A percentile compares a stretch with the other conserved stretches of the same genome.
These are phyloP conservation scores for Ophiocordyceps unilateralis DNA, from an alignment of 2,329 filamentous ascomycete species.

Conservation along the genomic window DNA sequence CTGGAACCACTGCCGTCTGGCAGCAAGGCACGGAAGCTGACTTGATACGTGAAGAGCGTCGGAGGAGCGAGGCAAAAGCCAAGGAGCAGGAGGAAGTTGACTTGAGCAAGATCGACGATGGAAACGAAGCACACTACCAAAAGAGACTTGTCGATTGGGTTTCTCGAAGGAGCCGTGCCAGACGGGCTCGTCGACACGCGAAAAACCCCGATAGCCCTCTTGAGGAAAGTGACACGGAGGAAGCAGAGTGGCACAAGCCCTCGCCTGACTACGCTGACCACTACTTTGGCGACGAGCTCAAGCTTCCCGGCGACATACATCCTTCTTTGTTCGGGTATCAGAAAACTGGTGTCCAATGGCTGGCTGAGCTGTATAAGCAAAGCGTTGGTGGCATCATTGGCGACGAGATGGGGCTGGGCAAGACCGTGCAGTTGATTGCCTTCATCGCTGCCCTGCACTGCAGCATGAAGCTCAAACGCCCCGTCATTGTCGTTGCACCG, in stretches of 20 bases:
- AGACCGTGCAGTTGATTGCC: constrained; percentile 58
- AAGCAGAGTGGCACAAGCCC: constrained; percentile 64
- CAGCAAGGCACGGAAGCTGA: constrained; percentile 22
- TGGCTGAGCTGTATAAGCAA: constrained; percentile 81
- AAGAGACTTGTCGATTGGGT: constrained; percentile 62
- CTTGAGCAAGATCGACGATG: constrained; percentile 59
- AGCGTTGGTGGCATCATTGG: constrained; percentile 87
- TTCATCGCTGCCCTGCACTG: constrained; percentile 87
- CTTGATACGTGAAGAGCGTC: constrained; percentile 17
- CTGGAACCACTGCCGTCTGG: constrained; percentile 16
- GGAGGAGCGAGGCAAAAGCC: constrained; percentile 25
- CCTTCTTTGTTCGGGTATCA: constrained; percentile 92
- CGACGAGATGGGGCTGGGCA: constrained; percentile 97
- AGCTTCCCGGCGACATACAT: constrained; percentile 80
- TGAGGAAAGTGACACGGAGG: constrained; percentile 25
- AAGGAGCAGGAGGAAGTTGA: constrained; percentile 25
- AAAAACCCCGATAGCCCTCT: constrained; percentile 14
- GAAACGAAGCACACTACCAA: constrained; percentile 69
- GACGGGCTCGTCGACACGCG: constrained; percentile 21
- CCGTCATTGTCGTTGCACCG: constrained; percentile 81
- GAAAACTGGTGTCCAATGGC: constrained; percentile 91
- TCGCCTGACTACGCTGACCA: constrained; percentile 71
- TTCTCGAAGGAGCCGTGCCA: constrained; percentile 24
- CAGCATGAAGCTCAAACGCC: constrained; percentile 67
- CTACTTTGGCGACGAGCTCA: constrained; percentile 55